phyloP scores from a whole-genome alignment of 73 alveolate species.

The Uronychia binucleata region DNA sequence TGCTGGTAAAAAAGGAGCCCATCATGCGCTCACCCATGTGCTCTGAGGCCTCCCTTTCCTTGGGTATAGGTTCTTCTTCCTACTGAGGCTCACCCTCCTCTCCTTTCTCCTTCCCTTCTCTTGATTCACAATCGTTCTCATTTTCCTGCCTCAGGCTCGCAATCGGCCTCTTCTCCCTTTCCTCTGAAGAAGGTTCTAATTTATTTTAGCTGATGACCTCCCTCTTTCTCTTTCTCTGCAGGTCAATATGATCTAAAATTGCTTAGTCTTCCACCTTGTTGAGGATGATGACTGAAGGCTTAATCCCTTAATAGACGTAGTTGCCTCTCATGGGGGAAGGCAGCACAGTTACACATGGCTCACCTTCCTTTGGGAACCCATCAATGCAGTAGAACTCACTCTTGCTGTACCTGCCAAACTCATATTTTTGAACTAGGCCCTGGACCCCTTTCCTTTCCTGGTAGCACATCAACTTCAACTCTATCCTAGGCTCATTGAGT shows the following conservation, averaged over 20 bases:
- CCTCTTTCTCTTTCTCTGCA: neutral
- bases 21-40: too few relatives aligned
- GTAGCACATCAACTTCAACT: slow-evolving; percentile 9
- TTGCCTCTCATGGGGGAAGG: slow-evolving; percentile 40
- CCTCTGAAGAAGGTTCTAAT: too few relatives aligned
- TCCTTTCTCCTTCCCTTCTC: too few relatives aligned
- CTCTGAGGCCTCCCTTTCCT: too few relatives aligned
- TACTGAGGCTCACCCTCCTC: too few relatives aligned
- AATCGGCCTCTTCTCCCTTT: too few relatives aligned
- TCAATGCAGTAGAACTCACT: slow-evolving; percentile 38
- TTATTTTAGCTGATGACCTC: too few relatives aligned
- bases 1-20: too few relatives aligned
- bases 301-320: slow-evolving; percentile 46
- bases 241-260: neutral
- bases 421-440: slow-evolving; percentile 12
- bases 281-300: slow-evolving; percentile 31
- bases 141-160: too few relatives aligned
- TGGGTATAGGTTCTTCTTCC: too few relatives aligned
- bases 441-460: slow-evolving; percentile 6
- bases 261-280: neutral
- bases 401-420: slow-evolving; percentile 35
- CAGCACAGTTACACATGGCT: slow-evolving; percentile 36
- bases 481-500: slow-evolving; percentile 40
- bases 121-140: too few relatives aligned
- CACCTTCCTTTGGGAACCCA: slow-evolving; percentile 50